These are phyloP conservation scores for Vicia faba DNA, from an alignment of 306 rosid genomes.

Conservation along the genomic window DNA sequence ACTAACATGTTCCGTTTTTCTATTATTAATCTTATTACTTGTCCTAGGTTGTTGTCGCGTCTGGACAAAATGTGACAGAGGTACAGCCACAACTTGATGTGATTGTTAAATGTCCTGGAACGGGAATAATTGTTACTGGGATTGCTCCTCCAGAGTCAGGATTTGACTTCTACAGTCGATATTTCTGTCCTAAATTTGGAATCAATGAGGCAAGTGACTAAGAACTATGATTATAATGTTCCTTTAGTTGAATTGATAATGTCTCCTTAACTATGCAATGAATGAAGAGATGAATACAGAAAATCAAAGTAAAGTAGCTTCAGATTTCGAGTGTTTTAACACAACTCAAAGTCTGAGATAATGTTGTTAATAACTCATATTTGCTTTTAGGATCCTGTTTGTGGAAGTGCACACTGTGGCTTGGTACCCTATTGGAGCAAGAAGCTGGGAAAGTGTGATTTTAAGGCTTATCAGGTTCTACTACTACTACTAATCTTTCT, in stretches of 20 bases:
- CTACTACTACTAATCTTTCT: not conserved
- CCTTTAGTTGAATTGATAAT: not conserved
- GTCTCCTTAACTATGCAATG: not conserved
- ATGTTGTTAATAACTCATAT: not conserved
- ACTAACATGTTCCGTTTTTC: too few species aligned
- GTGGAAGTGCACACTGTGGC: constrained; percentile 73
- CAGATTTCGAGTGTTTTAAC: not conserved
- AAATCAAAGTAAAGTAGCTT: not conserved
- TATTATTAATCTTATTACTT: constrained; percentile 17
- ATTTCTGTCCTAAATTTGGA: constrained; percentile 63
- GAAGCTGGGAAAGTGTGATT: constrained; percentile 52
- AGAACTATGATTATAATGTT: constrained; percentile 1
- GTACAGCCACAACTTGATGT: constrained; percentile 52
- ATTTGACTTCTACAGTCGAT: constrained; percentile 70
- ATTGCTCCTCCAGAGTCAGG: constrained; percentile 59
- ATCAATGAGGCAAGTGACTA: constrained; percentile 61
- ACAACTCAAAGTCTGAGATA: not conserved
- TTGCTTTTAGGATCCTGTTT: constrained; percentile 61
- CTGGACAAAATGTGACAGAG: constrained; percentile 50
- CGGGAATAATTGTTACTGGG: constrained; percentile 63
- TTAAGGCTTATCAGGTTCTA: constrained; percentile 3
- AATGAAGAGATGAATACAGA: not conserved
- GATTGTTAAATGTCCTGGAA: constrained; percentile 55
- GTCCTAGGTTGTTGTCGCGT: constrained; percentile 55
- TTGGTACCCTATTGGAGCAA: constrained; percentile 71